Base-by-base conservation (phyloP, 83 land plant species). In the Isoetes engelmannii region DNA sequence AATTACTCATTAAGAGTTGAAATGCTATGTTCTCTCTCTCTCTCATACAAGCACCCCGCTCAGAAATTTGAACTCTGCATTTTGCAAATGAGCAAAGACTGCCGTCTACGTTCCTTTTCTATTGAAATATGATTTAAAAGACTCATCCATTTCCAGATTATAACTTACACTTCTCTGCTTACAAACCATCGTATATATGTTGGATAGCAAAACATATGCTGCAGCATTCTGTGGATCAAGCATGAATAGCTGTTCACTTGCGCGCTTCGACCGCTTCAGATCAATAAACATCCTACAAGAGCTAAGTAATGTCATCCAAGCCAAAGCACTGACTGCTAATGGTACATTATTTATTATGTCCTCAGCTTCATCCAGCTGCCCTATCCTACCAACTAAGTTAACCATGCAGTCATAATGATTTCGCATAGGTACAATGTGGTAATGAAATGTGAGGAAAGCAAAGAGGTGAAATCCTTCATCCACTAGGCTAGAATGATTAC, bases 281-380 rank as follows among this genome's bases (percentile, higher is more conserved):
- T 59, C 62, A 10, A 37, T 12, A 37, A 18, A 37, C 9, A 59
- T 59, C 12, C 28, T 12, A 18, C 62, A 59, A 8, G 62, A 20
- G 1, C 28, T 42, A 20, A 59, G 62, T 9, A 59, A 37, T 42
- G 62, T 18, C 9, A 20, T 42, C 62, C 62, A 59, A 37, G 62
- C 62, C 28, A 59, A 18, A 7, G 62, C 10, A 18, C 4, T 42
- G 19, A 37, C 10, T 9, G 19, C 12, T 8, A 8, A 18, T 18
- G 62, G 62, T 42, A 59, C 28, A 9, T 59, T 12, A 37, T 12
- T 19, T 0, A 59, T 59, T 4, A 59, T 59, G 10, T 19, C 62
- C 62, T 59, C 62, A 4, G 62, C 62, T 19, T 59, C 62, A 8
- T 59, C 20, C 4, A 59, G 62, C 62, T 59, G 28, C 62, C 62